Evolutionary conservation across 1,139 yeast species (phyloP).

Genomic region (Lodderomyces metapsilosis): DNA sequence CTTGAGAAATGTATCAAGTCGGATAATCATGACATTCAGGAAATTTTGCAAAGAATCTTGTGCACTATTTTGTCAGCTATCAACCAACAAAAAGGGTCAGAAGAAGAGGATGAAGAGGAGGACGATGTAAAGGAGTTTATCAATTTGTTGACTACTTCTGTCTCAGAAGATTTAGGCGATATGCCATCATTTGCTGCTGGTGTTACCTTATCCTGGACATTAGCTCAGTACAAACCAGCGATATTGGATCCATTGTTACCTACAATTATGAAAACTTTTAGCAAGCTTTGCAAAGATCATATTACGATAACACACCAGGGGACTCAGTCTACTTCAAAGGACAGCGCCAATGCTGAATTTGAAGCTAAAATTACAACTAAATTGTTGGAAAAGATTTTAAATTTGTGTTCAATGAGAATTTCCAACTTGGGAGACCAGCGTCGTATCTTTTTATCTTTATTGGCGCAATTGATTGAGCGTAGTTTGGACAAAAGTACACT

Average conservation of each 20-base stretch:
- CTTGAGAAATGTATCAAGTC: slow-evolving; percentile 81
- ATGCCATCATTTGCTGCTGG: slow-evolving; percentile 90
- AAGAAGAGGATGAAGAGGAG: slow-evolving; percentile 46
- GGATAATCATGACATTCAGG: slow-evolving; percentile 83
- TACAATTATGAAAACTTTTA: slow-evolving; percentile 78
- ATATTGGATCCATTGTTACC: slow-evolving; percentile 74
- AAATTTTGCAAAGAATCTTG: slow-evolving; percentile 73
- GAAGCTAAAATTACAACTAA: slow-evolving; percentile 81
- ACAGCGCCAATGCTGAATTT: slow-evolving; percentile 43
- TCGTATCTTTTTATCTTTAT: slow-evolving; percentile 76
- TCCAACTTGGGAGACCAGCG: slow-evolving; percentile 89
- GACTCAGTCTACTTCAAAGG: slow-evolving; percentile 25
- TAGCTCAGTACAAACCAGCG: slow-evolving; percentile 72
- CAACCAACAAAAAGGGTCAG: slow-evolving; percentile 44
- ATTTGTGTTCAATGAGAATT: slow-evolving; percentile 77
- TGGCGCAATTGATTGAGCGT: slow-evolving; percentile 89
- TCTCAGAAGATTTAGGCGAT: slow-evolving; percentile 80
- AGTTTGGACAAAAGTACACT: slow-evolving; percentile 77
- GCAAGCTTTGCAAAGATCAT: slow-evolving; percentile 87
- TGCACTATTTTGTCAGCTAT: slow-evolving; percentile 64
- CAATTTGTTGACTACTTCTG: slow-evolving; percentile 59
- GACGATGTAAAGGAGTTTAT: slow-evolving; percentile 66
- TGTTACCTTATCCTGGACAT: slow-evolving; percentile 80
- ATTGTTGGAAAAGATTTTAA: slow-evolving; percentile 71
- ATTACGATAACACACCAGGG: slow-evolving; percentile 65